Conservation (phyloP, 768 basidiomycete species). For the Podaxis sp. region DNA sequence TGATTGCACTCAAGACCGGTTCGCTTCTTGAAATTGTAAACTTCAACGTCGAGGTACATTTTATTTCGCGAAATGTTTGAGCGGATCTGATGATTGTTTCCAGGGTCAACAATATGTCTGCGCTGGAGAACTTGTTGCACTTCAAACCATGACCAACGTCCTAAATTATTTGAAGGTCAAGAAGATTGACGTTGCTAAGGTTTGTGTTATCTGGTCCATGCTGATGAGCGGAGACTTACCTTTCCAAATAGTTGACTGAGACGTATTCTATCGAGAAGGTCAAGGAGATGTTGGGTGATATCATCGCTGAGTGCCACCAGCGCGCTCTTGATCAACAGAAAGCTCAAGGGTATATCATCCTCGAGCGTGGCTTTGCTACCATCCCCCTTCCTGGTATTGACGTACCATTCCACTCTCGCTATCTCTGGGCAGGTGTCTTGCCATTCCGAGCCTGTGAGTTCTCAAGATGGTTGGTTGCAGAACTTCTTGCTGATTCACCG, state of each 20-base stretch:
- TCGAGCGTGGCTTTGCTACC: constrained; percentile 96
- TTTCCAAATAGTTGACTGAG: constrained; percentile 64
- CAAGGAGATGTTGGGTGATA: constrained; percentile 92
- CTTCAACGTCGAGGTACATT: constrained; percentile 81
- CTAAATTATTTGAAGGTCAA: constrained; percentile 95
- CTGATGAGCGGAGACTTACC: constrained; percentile 11
- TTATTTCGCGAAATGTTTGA: not conserved
- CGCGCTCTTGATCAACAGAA: constrained; percentile 75
- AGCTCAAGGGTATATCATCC: constrained; percentile 82
- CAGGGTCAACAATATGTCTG: constrained; percentile 99
- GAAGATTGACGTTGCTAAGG: constrained; percentile 91
- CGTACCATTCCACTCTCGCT: constrained; percentile 99
- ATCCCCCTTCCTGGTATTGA: constrained; percentile 96
- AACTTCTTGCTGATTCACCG: not conserved
- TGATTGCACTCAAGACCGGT: constrained; percentile 70
- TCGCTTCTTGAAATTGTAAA: constrained; percentile 97
- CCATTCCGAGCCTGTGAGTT: constrained; percentile 92
- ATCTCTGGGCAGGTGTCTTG: constrained; percentile 97
- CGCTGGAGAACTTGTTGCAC: constrained; percentile 90
- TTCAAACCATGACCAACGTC: constrained; percentile 94
- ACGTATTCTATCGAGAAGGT: constrained; percentile 88
- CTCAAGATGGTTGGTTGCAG: not conserved
- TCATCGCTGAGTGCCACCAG: constrained; percentile 77
- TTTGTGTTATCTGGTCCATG: constrained; percentile 21
- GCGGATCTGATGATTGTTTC: constrained; percentile 4